phyloP scores from a whole-genome alignment of 2,329 filamentous ascomycete genomes.

The Claviceps maximensis region DNA sequence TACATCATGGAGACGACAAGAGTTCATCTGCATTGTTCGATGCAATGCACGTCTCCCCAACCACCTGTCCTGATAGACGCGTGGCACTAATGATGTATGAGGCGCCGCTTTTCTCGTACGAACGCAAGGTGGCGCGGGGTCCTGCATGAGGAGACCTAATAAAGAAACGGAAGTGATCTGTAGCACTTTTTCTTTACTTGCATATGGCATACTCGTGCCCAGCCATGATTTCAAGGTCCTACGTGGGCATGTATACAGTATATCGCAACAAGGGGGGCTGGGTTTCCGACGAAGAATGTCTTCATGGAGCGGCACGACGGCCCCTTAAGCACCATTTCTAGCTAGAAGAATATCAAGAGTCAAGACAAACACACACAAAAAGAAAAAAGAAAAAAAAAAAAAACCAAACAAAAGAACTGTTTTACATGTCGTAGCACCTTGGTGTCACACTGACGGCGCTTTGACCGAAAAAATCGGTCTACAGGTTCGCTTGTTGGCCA shows the following conservation, averaged over 20 bases:
- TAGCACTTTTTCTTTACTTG: not conserved
- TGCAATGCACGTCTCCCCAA: not conserved
- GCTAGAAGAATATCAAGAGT: not conserved
- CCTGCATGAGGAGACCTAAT: not conserved
- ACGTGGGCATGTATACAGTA: not conserved
- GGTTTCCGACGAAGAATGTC: not conserved
- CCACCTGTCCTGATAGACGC: not conserved
- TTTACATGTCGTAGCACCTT: constrained; percentile 2
- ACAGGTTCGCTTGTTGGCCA: constrained; percentile 20
- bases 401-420: not conserved
- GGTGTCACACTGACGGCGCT: constrained; percentile 3
- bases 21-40: not conserved
- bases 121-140: not conserved
- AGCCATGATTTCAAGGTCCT: not conserved
- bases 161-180: not conserved
- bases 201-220: not conserved
- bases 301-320: not conserved
- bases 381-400: not conserved
- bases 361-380: not conserved
- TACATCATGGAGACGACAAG: too few relatives aligned
- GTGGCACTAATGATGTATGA: not conserved
- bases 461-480: not conserved
- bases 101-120: not conserved
- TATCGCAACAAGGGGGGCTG: not conserved
- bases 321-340: too few relatives aligned